Evolutionary conservation across 192 early-diverging fungal genomes (phyloP).

Genomic region (Radiomyces spectabilis): DNA sequence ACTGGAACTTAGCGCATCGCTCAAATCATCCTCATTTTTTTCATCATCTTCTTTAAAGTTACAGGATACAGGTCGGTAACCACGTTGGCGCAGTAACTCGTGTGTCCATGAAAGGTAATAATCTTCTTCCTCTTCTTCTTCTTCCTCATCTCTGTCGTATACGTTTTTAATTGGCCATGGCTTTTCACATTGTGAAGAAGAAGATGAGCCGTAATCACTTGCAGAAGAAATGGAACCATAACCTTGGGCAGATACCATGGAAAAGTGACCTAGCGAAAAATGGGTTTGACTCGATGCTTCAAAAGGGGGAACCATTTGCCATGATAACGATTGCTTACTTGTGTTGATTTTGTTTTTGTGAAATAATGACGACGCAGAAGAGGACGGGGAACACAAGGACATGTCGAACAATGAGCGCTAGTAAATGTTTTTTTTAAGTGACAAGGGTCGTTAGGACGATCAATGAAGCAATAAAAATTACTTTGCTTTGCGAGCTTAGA

Average conservation of each 20-base stretch:
- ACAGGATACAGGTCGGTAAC: constrained; percentile 9
- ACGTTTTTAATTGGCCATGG: neutral
- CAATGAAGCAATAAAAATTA: too few relatives aligned
- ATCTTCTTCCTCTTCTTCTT: constrained; percentile 12
- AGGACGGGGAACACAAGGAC: too few relatives aligned
- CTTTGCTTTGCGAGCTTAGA: too few relatives aligned
- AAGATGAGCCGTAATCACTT: too few relatives aligned
- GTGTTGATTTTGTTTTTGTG: too few relatives aligned
- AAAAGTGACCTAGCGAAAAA: neutral
- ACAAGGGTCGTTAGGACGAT: too few relatives aligned
- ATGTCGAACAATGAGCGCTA: too few relatives aligned
- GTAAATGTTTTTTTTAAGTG: too few relatives aligned
- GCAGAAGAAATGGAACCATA: too few relatives aligned
- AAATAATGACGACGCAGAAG: too few relatives aligned
- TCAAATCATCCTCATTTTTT: neutral
- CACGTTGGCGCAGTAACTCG: constrained; percentile 7
- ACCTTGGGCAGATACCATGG: constrained; percentile 1
- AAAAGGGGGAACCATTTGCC: neutral
- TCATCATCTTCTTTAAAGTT: constrained; percentile 1
- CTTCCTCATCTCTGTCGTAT: neutral
- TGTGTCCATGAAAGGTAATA: constrained; percentile 19
- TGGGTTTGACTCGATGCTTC: neutral
- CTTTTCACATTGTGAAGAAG: neutral
- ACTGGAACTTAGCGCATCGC: too few relatives aligned
- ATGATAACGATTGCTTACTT: too few relatives aligned